Evolutionary conservation across 495 filamentous ascomycete species (phyloP).

Genomic region (Penicillium maclennaniae): DNA sequence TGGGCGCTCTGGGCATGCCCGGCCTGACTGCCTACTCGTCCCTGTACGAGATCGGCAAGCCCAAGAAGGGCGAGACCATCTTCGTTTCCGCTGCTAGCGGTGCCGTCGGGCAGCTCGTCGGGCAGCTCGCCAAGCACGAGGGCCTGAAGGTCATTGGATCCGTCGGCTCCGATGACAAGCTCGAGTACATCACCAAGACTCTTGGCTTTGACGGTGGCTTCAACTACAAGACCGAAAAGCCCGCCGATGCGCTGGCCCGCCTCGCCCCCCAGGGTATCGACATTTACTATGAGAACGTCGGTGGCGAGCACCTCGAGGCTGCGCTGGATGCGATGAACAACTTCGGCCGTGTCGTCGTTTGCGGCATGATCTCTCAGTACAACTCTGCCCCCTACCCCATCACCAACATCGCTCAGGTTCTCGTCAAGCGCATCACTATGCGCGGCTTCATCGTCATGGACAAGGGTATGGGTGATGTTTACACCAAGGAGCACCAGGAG

Average conservation of each 20-base stretch:
- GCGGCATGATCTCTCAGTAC: constrained; percentile 76
- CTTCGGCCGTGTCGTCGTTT: constrained; percentile 66
- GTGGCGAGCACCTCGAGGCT: constrained; percentile 82
- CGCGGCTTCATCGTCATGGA: constrained; percentile 78
- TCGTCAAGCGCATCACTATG: constrained; percentile 56
- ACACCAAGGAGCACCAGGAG: constrained; percentile 73
- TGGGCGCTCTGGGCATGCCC: constrained; percentile 82
- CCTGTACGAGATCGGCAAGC: constrained; percentile 77
- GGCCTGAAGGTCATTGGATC: constrained; percentile 80
- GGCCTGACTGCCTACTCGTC: constrained; percentile 80
- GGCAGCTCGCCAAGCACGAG: constrained; percentile 82
- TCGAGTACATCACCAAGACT: constrained; percentile 61
- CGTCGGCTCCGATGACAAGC: constrained; percentile 65
- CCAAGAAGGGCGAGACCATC: constrained; percentile 85
- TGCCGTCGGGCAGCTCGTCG: constrained; percentile 80
- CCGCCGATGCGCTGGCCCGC: constrained; percentile 63
- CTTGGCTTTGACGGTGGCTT: constrained; percentile 68
- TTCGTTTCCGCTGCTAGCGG: constrained; percentile 80
- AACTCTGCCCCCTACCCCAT: constrained; percentile 66
- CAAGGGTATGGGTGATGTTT: constrained; percentile 63
- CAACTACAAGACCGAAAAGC: constrained; percentile 74
- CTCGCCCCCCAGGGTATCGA: constrained; percentile 81
- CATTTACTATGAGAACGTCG: constrained; percentile 96
- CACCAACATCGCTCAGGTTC: constrained; percentile 55
- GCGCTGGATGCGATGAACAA: constrained; percentile 65